Percentiles rank a stretch among this genome's conserved stretches.
phyloP scores from a whole-genome alignment of 2,329 filamentous ascomycete species.

The Calonectria crousiana region DNA sequence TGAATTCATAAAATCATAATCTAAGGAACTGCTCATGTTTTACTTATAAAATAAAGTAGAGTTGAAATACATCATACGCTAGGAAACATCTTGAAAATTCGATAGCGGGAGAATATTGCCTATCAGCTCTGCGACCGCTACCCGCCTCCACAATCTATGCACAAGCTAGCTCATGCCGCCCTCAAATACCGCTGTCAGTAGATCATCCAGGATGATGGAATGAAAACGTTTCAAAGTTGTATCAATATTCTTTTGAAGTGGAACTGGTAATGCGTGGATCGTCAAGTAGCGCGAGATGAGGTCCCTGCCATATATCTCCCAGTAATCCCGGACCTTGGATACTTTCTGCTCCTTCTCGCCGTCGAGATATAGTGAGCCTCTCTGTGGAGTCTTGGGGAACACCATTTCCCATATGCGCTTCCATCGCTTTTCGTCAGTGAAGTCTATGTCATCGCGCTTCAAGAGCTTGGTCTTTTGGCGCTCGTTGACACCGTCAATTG shows the following conservation, averaged over 20 bases:
- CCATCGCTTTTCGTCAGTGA: neutral
- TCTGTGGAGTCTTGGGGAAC: neutral
- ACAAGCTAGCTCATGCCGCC: neutral
- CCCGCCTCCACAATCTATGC: neutral
- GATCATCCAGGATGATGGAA: neutral
- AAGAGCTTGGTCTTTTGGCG: neutral
- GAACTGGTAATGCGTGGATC: neutral
- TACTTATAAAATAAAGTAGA: neutral
- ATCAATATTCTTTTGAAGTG: neutral
- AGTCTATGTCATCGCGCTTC: neutral
- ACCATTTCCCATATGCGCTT: neutral
- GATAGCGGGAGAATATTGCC: neutral
- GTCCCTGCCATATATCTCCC: neutral
- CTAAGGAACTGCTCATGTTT: neutral
- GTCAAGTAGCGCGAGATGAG: neutral
- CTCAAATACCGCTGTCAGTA: neutral
- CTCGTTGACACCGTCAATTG: neutral
- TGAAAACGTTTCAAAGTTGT: neutral
- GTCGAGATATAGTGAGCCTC: neutral
- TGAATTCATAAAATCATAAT: neutral
- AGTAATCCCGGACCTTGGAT: neutral
- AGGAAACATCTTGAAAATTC: accelerated
- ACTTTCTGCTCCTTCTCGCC: neutral
- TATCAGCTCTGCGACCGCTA: neutral
- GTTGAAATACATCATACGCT: neutral